These are phyloP conservation scores for Papiliotrema laurentii DNA, from an alignment of 1,284 basidiomycete genomes.

Conservation along the genomic window DNA sequence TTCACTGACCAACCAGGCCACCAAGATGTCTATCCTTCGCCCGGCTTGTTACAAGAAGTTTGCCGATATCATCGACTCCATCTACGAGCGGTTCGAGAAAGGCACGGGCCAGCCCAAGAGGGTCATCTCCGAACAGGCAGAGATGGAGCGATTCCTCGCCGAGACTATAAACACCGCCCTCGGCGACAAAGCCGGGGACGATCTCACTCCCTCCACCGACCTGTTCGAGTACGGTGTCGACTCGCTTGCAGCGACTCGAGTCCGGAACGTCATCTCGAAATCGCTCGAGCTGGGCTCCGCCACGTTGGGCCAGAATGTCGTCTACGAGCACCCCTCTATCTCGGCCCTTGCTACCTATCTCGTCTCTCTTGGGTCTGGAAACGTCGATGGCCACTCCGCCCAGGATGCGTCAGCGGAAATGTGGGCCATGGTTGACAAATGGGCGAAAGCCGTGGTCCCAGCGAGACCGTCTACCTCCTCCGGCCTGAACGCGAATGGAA, in stretches of 20 bases:
- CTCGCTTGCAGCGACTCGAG: slow-evolving; percentile 57
- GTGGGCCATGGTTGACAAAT: slow-evolving; percentile 51
- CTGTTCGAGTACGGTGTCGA: slow-evolving; percentile 53
- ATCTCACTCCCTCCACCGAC: slow-evolving; percentile 24
- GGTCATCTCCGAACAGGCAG: slow-evolving; percentile 24
- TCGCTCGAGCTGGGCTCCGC: slow-evolving; percentile 48
- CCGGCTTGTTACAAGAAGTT: slow-evolving; percentile 54
- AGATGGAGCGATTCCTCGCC: slow-evolving; percentile 49
- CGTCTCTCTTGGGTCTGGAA: slow-evolving; percentile 36
- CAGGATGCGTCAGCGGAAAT: slow-evolving; percentile 45
- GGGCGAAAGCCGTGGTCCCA: slow-evolving; percentile 27
- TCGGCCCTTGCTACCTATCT: slow-evolving; percentile 29
- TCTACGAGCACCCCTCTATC: slow-evolving; percentile 45
- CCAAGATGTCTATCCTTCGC: slow-evolving; percentile 46
- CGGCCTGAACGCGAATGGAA: slow-evolving; percentile 6
- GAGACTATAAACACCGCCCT: slow-evolving; percentile 45
- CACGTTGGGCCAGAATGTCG: slow-evolving; percentile 50
- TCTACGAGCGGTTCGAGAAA: slow-evolving; percentile 54
- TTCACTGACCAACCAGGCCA: slow-evolving; percentile 23
- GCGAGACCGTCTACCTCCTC: background rate
- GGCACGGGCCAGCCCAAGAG: slow-evolving; percentile 47
- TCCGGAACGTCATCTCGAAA: slow-evolving; percentile 55
- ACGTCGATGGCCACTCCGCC: slow-evolving; percentile 10
- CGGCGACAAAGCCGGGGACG: slow-evolving; percentile 39
- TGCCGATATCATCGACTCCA: slow-evolving; percentile 51